phyloP scores from a whole-genome alignment of 192 early-diverging fungal genomes.

The Lunasporangiospora selenospora region DNA sequence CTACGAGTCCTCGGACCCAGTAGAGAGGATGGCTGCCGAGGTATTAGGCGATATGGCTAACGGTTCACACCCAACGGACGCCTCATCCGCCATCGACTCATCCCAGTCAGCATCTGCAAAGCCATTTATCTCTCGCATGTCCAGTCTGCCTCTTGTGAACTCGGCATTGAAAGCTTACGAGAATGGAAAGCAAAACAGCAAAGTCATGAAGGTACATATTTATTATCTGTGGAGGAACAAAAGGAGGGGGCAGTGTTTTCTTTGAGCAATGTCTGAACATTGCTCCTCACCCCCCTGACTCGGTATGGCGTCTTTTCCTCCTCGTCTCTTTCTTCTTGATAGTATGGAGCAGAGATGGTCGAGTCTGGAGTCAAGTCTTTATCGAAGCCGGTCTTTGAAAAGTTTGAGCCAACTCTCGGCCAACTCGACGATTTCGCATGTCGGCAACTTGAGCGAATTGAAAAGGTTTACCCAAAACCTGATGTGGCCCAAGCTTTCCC shows the following conservation, averaged over 20 bases:
- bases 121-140: slow-evolving; percentile 79
- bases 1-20: slow-evolving; percentile 7
- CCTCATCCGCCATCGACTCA: not conserved
- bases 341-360: slow-evolving; percentile 77
- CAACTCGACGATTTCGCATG: slow-evolving; percentile 80
- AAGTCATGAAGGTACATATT: slow-evolving; percentile 58
- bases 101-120: slow-evolving; percentile 14
- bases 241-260: too few relatives aligned
- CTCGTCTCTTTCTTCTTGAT: not conserved
- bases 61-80: not conserved
- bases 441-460: slow-evolving; percentile 65
- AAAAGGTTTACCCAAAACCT: slow-evolving; percentile 37
- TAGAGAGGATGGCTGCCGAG: slow-evolving; percentile 35
- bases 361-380: slow-evolving; percentile 78
- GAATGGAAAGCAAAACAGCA: slow-evolving; percentile 67
- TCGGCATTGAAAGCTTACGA: slow-evolving; percentile 79
- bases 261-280: too few relatives aligned
- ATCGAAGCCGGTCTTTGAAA: slow-evolving; percentile 75
- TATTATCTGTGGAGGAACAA: too few relatives aligned
- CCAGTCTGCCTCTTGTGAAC: slow-evolving; percentile 81
- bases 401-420: slow-evolving; percentile 70
- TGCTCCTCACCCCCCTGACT: too few relatives aligned
- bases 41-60: slow-evolving; percentile 38
- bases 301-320: slow-evolving; percentile 15
- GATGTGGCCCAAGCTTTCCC: slow-evolving; percentile 31